Evolutionary conservation across 768 basidiomycete species (phyloP).

Genomic region (Collybia sordida): DNA sequence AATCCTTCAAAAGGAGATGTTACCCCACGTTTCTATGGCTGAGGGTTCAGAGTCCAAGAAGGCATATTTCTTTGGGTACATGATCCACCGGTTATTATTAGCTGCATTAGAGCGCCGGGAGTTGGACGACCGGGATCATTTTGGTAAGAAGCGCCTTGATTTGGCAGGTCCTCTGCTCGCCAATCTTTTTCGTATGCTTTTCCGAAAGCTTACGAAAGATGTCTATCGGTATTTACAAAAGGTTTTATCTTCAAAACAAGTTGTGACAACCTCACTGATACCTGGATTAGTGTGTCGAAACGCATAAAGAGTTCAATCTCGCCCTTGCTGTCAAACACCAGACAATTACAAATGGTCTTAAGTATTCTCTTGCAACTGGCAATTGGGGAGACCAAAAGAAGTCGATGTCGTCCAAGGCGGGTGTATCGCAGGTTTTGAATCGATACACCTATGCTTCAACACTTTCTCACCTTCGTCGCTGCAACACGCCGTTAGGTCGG

Average conservation of each 20-base stretch:
- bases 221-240: conserved; percentile 97
- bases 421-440: conserved; percentile 98
- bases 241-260: conserved; percentile 39
- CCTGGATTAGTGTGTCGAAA: conserved; percentile 82
- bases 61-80: conserved; percentile 99
- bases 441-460: conserved; percentile 99
- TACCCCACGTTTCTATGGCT: conserved; percentile 95
- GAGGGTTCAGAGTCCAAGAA: conserved; percentile 98
- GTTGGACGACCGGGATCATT: conserved; percentile 98
- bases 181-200: conserved; percentile 97
- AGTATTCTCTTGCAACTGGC: conserved; percentile 96
- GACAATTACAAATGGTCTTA: conserved; percentile 96
- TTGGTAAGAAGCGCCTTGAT: conserved; percentile 97
- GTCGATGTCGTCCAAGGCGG: conserved; percentile 95
- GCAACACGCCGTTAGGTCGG: conserved; percentile 96
- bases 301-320: conserved; percentile 92
- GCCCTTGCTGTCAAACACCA: conserved; percentile 91
- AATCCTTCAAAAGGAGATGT: conserved; percentile 97
- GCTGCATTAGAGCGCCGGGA: conserved; percentile 94
- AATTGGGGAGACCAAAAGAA: conserved; percentile 99
- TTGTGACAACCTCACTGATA: conserved; percentile 9
- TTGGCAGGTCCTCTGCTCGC: conserved; percentile 94
- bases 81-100: conserved; percentile 94
- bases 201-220: conserved; percentile 94
- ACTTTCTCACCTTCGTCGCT: conserved; percentile 94